Conservation (phyloP, 1,284 basidiomycete genomes). For the Phylloboletellus chloephorus region DNA sequence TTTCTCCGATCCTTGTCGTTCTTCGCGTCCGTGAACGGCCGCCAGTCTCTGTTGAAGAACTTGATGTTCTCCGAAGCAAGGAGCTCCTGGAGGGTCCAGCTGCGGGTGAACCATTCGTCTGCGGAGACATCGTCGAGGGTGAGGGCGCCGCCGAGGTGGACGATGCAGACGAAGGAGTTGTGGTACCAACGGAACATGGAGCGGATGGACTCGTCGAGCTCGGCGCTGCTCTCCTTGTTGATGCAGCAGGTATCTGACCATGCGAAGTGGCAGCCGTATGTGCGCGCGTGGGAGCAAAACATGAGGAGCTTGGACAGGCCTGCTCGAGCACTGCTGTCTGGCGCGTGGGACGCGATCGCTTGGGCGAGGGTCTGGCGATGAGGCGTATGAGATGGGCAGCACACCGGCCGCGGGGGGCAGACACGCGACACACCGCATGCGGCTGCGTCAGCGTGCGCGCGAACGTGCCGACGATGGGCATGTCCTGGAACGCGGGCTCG, state of each 20-base stretch:
- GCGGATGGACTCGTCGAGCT: constrained; percentile 15
- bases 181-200: constrained; percentile 17
- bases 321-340: not conserved
- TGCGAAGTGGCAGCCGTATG: constrained; percentile 8
- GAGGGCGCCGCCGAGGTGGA: constrained; percentile 8
- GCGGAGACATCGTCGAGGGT: constrained; percentile 1
- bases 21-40: not conserved
- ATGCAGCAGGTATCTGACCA: constrained; percentile 14
- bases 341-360: not conserved
- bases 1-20: constrained; percentile 9
- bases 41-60: constrained; percentile 10
- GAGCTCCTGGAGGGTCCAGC: constrained; percentile 15
- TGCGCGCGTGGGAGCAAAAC: constrained; percentile 12
- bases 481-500: constrained; percentile 10
- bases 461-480: constrained; percentile 2
- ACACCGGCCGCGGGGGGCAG: not conserved
- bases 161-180: constrained; percentile 11
- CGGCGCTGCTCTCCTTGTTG: constrained; percentile 10
- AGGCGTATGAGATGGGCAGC: not conserved
- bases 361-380: constrained; percentile 4
- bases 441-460: not conserved
- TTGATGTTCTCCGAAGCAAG: constrained; percentile 7
- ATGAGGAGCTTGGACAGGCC: constrained; percentile 8
- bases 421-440: constrained; percentile 4
- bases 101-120: constrained; percentile 10